phyloP scores from a whole-genome alignment of 208 protist genomes.

The Crithidia brevicula region DNA sequence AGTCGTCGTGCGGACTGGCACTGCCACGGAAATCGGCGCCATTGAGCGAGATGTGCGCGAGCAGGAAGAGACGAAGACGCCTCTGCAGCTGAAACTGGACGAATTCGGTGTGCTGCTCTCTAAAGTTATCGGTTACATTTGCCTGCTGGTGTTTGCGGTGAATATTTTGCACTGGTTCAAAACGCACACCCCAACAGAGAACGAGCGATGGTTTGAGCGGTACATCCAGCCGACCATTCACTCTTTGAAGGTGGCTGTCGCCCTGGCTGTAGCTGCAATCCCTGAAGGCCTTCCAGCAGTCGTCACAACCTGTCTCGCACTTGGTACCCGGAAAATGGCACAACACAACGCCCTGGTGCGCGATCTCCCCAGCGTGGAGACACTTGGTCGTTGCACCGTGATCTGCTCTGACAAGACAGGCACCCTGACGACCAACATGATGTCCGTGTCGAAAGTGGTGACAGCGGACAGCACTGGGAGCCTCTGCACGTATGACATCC shows the following conservation, averaged over 20 bases:
- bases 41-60: slow-evolving; percentile 91
- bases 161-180: slow-evolving; percentile 90
- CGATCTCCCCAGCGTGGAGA: slow-evolving; percentile 97
- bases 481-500: slow-evolving; percentile 44
- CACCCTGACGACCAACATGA: slow-evolving; percentile 98
- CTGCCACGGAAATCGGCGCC: slow-evolving; percentile 93
- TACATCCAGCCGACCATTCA: slow-evolving; percentile 74
- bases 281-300: slow-evolving; percentile 98
- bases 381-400: slow-evolving; percentile 96
- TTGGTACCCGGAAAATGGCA: slow-evolving; percentile 97
- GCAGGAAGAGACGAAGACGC: slow-evolving; percentile 91
- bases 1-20: slow-evolving; percentile 94
- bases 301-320: slow-evolving; percentile 96
- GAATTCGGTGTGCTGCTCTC: slow-evolving; percentile 95
- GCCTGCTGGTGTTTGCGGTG: slow-evolving; percentile 89
- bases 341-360: slow-evolving; percentile 95
- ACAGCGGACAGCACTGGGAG: slow-evolving; percentile 33
- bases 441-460: slow-evolving; percentile 90
- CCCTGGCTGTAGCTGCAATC: slow-evolving; percentile 98
- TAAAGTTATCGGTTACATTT: slow-evolving; percentile 91
- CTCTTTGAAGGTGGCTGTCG: slow-evolving; percentile 97
- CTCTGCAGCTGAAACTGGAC: slow-evolving; percentile 96
- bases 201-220: slow-evolving; percentile 60
- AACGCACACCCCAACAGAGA: slow-evolving; percentile 61
- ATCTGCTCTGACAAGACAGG: slow-evolving; percentile 99